phyloP scores from a whole-genome alignment of 371 early-diverging fungal species.

The Mortierella sp. region DNA sequence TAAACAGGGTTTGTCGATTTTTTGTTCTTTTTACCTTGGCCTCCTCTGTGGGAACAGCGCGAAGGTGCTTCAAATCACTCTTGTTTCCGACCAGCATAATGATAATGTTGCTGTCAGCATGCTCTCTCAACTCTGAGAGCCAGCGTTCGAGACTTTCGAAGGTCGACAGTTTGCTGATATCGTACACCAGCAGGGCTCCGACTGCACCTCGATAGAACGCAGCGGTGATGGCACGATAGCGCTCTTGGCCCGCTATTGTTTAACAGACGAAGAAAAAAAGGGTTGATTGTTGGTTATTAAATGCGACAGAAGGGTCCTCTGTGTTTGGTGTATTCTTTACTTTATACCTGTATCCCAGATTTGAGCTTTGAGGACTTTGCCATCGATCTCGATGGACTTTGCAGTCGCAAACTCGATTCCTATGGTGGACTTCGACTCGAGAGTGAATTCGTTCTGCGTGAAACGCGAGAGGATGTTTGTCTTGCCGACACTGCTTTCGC shows the following conservation, averaged over 20 bases:
- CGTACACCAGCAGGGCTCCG: conserved; percentile 63
- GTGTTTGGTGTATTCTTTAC: no score
- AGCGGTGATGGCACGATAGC: conserved; percentile 82
- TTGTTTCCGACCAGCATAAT: conserved; percentile 40
- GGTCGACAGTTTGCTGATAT: conserved; percentile 56
- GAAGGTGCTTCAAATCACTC: conserved; percentile 28
- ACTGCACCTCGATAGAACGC: conserved; percentile 83
- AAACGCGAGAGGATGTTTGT: conserved; percentile 60
- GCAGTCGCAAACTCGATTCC: conserved; percentile 66
- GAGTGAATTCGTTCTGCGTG: conserved; percentile 46
- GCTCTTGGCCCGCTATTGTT: conserved; percentile 76
- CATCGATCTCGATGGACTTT: conserved; percentile 59
- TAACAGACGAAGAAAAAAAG: no score
- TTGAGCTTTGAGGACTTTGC: conserved; percentile 74
- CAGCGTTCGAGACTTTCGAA: conserved; percentile 68
- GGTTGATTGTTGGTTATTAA: no score
- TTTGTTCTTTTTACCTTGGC: conserved; percentile 20
- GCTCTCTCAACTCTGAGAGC: conserved; percentile 54
- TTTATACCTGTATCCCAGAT: conserved; percentile 85
- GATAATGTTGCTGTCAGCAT: conserved; percentile 18
- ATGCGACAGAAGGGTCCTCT: no score
- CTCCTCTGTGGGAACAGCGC: conserved; percentile 29
- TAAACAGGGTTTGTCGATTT: no score
- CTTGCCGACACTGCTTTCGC: conserved; percentile 64
- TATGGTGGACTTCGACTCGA: conserved; percentile 44